Conservation (phyloP, 108 stramenopile genomes). For the Schizochytrium sp. region DNA sequence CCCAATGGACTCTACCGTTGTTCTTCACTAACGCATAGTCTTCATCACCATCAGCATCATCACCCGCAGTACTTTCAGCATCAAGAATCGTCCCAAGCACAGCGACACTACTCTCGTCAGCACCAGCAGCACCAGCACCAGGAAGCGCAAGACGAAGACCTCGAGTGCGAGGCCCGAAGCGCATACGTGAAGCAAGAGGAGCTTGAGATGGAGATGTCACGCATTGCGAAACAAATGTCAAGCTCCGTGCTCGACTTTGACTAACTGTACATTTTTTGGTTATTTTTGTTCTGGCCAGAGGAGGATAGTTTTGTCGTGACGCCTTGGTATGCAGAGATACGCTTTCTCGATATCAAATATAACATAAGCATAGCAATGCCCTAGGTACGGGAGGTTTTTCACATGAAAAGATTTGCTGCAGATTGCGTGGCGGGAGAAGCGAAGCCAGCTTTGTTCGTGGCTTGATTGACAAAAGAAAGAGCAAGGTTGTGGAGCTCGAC, state of each 20-base stretch:
- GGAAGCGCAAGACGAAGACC: not conserved
- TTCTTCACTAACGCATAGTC: too few relatives aligned
- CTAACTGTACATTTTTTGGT: not conserved
- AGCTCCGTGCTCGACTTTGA: slow-evolving; percentile 1
- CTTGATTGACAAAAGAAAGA: not conserved
- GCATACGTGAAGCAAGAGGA: not conserved
- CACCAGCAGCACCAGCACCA: not conserved
- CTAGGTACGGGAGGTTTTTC: too few relatives aligned
- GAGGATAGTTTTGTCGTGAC: too few relatives aligned
- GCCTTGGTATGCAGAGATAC: too few relatives aligned
- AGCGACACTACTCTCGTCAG: too few relatives aligned
- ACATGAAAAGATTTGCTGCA: not conserved
- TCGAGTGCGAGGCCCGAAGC: not conserved
- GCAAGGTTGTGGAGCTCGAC: slow-evolving; percentile 11
- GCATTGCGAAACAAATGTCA: slow-evolving; percentile 5
- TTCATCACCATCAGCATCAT: too few relatives aligned
- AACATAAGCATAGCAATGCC: too few relatives aligned
- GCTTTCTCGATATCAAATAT: too few relatives aligned
- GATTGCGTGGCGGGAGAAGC: not conserved
- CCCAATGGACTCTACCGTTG: too few relatives aligned
- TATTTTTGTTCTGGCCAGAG: too few relatives aligned
- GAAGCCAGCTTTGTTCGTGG: not conserved
- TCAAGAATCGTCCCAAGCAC: too few relatives aligned
- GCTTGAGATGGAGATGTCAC: not conserved
- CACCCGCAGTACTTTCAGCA: too few relatives aligned